Evolutionary conservation across 1,139 yeast species (phyloP).

Genomic region (Geotrichum macrosporum): DNA sequence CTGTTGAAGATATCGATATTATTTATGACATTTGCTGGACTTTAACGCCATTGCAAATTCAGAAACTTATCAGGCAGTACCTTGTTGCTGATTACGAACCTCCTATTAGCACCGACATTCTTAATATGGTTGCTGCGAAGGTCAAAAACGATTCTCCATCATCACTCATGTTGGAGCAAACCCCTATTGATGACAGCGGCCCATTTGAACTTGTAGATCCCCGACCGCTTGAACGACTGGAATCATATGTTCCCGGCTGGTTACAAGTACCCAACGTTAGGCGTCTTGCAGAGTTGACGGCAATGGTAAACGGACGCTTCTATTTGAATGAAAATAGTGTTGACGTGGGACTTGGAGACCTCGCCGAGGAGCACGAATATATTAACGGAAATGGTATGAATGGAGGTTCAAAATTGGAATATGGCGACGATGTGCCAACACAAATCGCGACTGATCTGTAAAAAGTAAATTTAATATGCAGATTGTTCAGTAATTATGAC

Average conservation of each 20-base stretch:
- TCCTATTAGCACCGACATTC: constrained; percentile 81
- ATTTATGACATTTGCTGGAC: constrained; percentile 94
- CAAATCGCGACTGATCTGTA: background rate
- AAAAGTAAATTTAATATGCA: background rate
- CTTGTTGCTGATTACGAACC: constrained; percentile 93
- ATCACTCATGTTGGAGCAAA: constrained; percentile 48
- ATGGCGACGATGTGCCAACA: constrained; percentile 19
- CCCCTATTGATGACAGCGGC: constrained; percentile 61
- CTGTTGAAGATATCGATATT: constrained; percentile 85
- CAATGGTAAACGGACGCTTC: constrained; percentile 38
- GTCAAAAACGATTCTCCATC: constrained; percentile 49
- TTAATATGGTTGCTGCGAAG: constrained; percentile 77
- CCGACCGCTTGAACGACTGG: constrained; percentile 82
- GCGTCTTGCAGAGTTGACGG: constrained; percentile 84
- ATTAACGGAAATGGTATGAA: background rate
- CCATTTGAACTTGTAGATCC: constrained; percentile 83
- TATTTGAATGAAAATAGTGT: background rate
- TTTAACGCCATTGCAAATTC: constrained; percentile 89
- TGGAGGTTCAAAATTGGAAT: constrained; percentile 8
- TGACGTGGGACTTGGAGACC: constrained; percentile 2
- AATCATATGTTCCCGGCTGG: constrained; percentile 96
- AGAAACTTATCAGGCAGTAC: constrained; percentile 84
- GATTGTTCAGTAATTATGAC: background rate
- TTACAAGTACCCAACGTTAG: constrained; percentile 83
- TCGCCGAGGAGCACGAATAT: constrained; percentile 8